Evolutionary conservation across 192 early-diverging fungal genomes (phyloP), one percentile per base, ranked within the genome.

Genomic region (Coemansia sp.): DNA sequence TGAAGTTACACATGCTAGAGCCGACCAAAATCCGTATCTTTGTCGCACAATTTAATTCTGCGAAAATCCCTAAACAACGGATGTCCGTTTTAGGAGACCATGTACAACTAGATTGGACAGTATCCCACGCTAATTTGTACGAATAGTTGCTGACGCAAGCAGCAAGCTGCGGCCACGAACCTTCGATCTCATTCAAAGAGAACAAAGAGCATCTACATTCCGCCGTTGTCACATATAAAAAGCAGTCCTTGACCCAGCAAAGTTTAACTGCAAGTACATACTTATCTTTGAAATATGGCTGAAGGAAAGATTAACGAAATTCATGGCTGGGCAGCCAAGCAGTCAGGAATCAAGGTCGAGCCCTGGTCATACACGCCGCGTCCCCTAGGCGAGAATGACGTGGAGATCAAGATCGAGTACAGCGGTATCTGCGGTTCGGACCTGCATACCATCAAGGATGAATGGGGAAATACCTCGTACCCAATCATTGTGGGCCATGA

Each of bases 361-460:
- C 62, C 66, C 36, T 82, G 69, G 54, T 50, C 62, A 11, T 86
- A 86, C 60, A 76, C 58, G 39, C 84, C 84, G 6, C 82, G 82
- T 15, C 81, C 82, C 5, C 53, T 86, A 2, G 84, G 81, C 9
- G 64, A 66, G 10, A 58, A 83, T 59, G 84, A 86, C 58, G 76
- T 91, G 38, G 84, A 87, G 55, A 87, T 93, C 49, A 71, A 87
- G 62, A 85, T 91, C 64, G 62, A 79, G n/a, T 82, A 86, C 64
- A 87, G 83, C 56, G 88, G 88, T 38, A 84, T 90, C 50, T 92
- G 90, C 51, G 86, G 84, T 39, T 83, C 87, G 2, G 91, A 93
- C 66, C 59, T 90, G 43, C 90, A 93, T 74, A 84, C 77, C 41
- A 40, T 81, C 39, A 81, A 80, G 54, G 69, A 76, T 11, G 90